Percentiles rank a stretch among this genome's conserved stretches.
Conservation (phyloP, 192 early-diverging fungal genomes). For the Backusella westeae region DNA sequence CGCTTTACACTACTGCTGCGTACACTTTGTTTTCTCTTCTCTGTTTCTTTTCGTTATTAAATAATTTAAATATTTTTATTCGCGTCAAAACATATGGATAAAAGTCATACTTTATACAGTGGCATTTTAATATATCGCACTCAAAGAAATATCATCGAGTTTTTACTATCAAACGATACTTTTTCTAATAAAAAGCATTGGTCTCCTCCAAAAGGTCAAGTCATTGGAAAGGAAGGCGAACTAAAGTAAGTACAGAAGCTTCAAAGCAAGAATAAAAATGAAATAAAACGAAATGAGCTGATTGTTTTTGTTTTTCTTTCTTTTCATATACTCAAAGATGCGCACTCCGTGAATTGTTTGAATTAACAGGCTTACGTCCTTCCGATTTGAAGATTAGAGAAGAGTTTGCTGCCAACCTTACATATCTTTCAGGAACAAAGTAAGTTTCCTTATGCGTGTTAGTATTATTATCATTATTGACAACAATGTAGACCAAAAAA, state of each 20-base stretch:
- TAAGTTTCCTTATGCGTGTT: conserved; percentile 12
- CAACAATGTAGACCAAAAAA: conserved; percentile 62
- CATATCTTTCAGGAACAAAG: conserved; percentile 78
- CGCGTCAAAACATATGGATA: conserved; percentile 41
- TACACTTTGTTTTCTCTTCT: neutral
- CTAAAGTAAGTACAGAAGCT: conserved; percentile 59
- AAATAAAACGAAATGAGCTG: neutral
- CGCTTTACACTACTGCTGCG: neutral
- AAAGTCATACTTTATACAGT: conserved; percentile 44
- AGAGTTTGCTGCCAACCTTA: conserved; percentile 72
- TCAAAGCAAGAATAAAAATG: neutral
- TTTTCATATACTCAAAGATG: conserved; percentile 50
- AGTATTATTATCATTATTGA: neutral
- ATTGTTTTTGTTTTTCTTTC: neutral
- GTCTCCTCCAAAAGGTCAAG: conserved; percentile 78
- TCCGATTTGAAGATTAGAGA: conserved; percentile 71
- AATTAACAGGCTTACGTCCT: conserved; percentile 69
- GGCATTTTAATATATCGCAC: conserved; percentile 75
- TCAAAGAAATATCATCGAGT: conserved; percentile 64
- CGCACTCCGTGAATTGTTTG: conserved; percentile 72
- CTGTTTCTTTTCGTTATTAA: neutral
- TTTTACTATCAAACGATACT: conserved; percentile 82
- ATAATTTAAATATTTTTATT: neutral
- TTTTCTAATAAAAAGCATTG: conserved; percentile 79
- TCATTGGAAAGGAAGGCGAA: conserved; percentile 79